These are phyloP conservation scores for Funneliformis caledonium DNA, from an alignment of 371 early-diverging fungal species.

Conservation along the genomic window DNA sequence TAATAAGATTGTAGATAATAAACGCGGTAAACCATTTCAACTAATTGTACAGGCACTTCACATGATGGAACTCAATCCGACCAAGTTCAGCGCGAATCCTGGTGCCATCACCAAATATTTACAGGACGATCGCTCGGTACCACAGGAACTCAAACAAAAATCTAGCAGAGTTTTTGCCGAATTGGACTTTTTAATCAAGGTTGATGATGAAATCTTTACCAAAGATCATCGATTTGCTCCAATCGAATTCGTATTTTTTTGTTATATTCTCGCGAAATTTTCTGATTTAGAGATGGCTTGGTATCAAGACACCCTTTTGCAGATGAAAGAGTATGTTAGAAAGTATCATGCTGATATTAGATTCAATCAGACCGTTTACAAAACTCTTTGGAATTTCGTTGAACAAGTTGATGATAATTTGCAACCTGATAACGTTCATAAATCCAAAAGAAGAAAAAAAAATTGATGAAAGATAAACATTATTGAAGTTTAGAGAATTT, in stretches of 20 bases:
- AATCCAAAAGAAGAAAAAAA: neutral
- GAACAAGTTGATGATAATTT: neutral
- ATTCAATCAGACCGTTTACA: conserved; percentile 35
- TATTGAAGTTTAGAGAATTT: too few species aligned
- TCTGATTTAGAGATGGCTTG: conserved; percentile 2
- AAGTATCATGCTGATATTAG: conserved; percentile 35
- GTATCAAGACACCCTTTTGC: conserved; percentile 25
- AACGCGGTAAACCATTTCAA: conserved; percentile 35
- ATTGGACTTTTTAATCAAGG: conserved; percentile 13
- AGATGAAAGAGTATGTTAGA: conserved; percentile 40
- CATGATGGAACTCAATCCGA: conserved; percentile 35
- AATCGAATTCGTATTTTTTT: conserved; percentile 41
- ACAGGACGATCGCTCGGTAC: conserved; percentile 23
- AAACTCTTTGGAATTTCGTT: conserved; percentile 7
- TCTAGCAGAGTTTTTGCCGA: conserved; percentile 21
- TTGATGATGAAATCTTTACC: conserved; percentile 23
- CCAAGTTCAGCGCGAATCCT: neutral
- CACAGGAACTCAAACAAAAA: neutral
- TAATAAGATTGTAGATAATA: conserved; percentile 29
- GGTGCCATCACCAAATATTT: conserved; percentile 22
- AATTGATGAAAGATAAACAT: neutral
- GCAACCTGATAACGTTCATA: neutral
- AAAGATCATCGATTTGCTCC: conserved; percentile 30
- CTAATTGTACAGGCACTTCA: conserved; percentile 36
- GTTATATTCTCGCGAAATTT: conserved; percentile 33